phyloP scores from a whole-genome alignment of 2,329 filamentous ascomycete species.

The Pyrenophora tritici-repentis region DNA sequence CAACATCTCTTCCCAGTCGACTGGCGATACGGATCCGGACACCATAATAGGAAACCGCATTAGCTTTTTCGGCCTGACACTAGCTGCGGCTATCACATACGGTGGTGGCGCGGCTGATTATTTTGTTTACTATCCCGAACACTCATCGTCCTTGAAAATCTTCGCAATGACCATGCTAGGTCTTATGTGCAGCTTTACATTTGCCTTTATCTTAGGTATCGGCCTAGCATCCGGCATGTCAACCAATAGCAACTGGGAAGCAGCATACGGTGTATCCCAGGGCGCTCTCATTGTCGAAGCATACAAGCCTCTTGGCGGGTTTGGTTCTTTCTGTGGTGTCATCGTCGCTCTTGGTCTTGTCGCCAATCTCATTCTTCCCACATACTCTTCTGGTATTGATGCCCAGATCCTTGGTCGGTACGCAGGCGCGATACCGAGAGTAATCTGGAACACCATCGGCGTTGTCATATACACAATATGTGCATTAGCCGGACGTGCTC shows the following conservation, averaged over 20 bases:
- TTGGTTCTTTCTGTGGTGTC: constrained; percentile 70
- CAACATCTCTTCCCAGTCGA: constrained; percentile 58
- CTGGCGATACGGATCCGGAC: constrained; percentile 52
- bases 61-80: constrained; percentile 72
- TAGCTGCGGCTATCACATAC: constrained; percentile 69
- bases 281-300: constrained; percentile 69
- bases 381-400: constrained; percentile 67
- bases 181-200: constrained; percentile 62
- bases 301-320: constrained; percentile 62
- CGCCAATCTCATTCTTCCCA: constrained; percentile 68
- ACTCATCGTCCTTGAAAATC: constrained; percentile 57
- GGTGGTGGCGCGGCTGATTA: constrained; percentile 67
- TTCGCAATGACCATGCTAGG: constrained; percentile 63
- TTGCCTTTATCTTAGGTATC: constrained; percentile 66
- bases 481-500: constrained; percentile 64
- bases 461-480: constrained; percentile 68
- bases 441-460: constrained; percentile 67
- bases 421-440: constrained; percentile 63
- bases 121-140: constrained; percentile 67
- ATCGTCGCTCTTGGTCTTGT: constrained; percentile 67
- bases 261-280: constrained; percentile 62
- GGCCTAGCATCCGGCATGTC: constrained; percentile 65
- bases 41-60: constrained; percentile 63
- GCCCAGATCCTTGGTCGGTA: constrained; percentile 68
- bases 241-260: constrained; percentile 58